Percentiles rank a stretch among this genome's conserved stretches.
These are phyloP conservation scores for Dryas drummondii DNA, from an alignment of 306 rosid genomes.

Conservation along the genomic window DNA sequence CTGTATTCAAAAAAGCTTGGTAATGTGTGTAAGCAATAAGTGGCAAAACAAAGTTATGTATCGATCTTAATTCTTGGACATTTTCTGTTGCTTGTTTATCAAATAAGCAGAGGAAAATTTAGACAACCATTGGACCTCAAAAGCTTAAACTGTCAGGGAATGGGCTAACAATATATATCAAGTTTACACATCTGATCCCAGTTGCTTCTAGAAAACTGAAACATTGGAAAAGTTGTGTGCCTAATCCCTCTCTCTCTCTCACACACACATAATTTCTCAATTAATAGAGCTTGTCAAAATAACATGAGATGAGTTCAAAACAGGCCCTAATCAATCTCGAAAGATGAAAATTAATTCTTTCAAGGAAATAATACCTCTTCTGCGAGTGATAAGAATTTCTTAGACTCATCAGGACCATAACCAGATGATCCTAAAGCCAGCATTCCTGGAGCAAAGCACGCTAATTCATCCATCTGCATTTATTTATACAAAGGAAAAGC, in stretches of 20 bases:
- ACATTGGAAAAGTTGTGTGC: not conserved
- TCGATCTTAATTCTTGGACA: no score
- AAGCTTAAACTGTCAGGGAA: no score
- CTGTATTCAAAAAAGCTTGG: not conserved
- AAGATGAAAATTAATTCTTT: not conserved
- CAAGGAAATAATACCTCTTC: constrained; percentile 66
- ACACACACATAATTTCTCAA: not conserved
- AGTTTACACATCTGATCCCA: not conserved
- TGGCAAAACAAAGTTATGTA: no score
- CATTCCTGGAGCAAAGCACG: constrained; percentile 99
- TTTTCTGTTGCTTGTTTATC: no score
- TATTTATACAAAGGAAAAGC: constrained; percentile 23
- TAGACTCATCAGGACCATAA: constrained; percentile 70
- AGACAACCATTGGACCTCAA: no score
- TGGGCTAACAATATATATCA: no score
- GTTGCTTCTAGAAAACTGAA: not conserved
- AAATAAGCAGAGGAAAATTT: no score
- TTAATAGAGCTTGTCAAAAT: not conserved
- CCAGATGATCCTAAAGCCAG: constrained; percentile 91
- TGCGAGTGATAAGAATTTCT: constrained; percentile 73
- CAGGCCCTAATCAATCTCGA: not conserved
- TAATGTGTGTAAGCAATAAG: no score
- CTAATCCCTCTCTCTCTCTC: not conserved
- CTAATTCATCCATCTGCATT: constrained; percentile 97
- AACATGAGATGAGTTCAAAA: constrained; percentile 4